A percentile compares a stretch with the other conserved stretches of the same genome.
phyloP scores from a whole-genome alignment of 768 basidiomycete genomes.

The Suillus subluteus region DNA sequence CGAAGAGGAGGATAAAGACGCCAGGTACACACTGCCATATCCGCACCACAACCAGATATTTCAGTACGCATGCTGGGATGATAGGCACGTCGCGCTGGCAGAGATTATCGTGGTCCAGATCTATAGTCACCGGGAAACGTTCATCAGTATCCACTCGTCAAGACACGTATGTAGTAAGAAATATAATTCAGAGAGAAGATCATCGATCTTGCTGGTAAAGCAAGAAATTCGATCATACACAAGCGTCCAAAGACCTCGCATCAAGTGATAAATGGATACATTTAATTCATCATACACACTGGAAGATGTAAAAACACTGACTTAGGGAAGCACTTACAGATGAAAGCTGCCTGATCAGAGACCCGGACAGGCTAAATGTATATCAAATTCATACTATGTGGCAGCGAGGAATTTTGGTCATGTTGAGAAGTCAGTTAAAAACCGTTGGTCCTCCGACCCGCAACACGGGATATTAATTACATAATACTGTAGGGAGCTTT shows the following conservation, averaged over 20 bases:
- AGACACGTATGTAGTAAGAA: constrained; percentile 1
- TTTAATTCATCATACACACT: background rate
- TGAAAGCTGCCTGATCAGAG: background rate
- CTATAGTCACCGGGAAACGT: background rate
- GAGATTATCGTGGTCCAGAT: constrained; percentile 6
- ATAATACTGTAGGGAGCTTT: no score
- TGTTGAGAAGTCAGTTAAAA: background rate
- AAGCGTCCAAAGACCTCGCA: constrained; percentile 33
- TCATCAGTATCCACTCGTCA: constrained; percentile 18
- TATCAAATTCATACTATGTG: background rate
- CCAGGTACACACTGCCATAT: constrained; percentile 3
- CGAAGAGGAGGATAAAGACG: background rate
- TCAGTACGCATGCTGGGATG: constrained; percentile 2
- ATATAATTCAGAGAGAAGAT: constrained; percentile 40
- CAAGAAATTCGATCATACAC: constrained; percentile 28
- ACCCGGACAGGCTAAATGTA: background rate
- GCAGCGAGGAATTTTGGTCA: background rate
- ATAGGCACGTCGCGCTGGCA: constrained; percentile 3
- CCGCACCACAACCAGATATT: background rate
- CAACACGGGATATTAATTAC: no score
- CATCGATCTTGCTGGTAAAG: constrained; percentile 17
- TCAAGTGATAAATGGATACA: constrained; percentile 16
- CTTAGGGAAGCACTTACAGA: background rate
- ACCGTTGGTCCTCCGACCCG: no score
- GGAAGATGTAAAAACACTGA: background rate